phyloP scores from a whole-genome alignment of 2,329 filamentous ascomycete species.

The Sporothrix sp. region DNA sequence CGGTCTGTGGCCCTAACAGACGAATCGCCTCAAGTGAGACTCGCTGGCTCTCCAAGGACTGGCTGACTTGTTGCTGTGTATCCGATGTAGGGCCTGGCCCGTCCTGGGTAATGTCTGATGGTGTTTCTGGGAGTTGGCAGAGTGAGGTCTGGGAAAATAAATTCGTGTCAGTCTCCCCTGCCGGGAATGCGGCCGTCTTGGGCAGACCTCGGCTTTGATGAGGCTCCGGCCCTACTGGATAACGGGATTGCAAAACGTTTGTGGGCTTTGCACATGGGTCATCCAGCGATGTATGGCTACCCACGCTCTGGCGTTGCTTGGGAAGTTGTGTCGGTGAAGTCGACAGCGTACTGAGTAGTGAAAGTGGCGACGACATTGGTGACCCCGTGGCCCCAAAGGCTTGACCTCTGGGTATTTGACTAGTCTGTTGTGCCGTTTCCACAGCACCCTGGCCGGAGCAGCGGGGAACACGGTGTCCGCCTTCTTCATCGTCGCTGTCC shows the following conservation, averaged over 20 bases:
- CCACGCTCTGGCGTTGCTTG: not conserved
- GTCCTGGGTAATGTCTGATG: not conserved
- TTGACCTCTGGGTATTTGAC: too few species aligned
- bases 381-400: constrained; percentile 15
- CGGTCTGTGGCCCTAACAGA: constrained; percentile 37
- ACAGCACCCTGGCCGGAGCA: too few species aligned
- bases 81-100: not conserved
- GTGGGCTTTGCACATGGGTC: too few species aligned
- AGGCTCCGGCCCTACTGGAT: too few species aligned
- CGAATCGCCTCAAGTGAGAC: constrained; percentile 41
- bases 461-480: too few species aligned
- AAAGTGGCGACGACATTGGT: not conserved
- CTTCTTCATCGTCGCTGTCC: constrained; percentile 37
- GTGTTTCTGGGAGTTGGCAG: not conserved
- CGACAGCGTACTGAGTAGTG: constrained; percentile 19
- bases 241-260: too few species aligned
- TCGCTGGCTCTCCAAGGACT: constrained; percentile 39
- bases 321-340: constrained; percentile 19
- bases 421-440: too few species aligned
- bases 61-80: constrained; percentile 18
- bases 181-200: too few species aligned
- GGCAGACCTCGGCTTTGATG: too few species aligned
- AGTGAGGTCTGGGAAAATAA: too few species aligned
- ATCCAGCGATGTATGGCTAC: too few species aligned
- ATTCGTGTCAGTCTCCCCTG: too few species aligned